These are phyloP conservation scores for Botrytis pseudocinerea DNA, from an alignment of 2,329 filamentous ascomycete genomes.

Conservation along the genomic window DNA sequence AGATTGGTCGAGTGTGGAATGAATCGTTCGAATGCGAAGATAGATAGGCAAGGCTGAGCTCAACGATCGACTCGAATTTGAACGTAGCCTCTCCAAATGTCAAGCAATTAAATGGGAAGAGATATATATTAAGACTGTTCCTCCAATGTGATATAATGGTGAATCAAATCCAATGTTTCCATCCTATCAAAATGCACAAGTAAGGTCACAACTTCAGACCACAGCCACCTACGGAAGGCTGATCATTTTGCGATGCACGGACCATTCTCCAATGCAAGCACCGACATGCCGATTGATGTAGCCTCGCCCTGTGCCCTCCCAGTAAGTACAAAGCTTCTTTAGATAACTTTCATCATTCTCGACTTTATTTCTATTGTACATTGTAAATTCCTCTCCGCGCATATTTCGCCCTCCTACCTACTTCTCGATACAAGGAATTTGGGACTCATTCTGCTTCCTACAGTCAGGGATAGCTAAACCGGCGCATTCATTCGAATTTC, in stretches of 20 bases:
- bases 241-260: conserved; percentile 7
- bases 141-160: background rate
- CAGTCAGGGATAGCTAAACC: background rate
- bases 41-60: conserved; percentile 13
- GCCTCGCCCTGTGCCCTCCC: conserved; percentile 13
- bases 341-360: conserved; percentile 23
- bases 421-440: background rate
- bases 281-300: conserved; percentile 21
- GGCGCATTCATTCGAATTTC: conserved; percentile 17
- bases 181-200: background rate
- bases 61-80: too few relatives aligned
- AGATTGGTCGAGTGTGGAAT: conserved; percentile 12
- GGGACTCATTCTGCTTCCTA: background rate
- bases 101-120: background rate
- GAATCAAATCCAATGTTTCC: background rate
- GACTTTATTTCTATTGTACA: conserved; percentile 9
- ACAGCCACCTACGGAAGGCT: conserved; percentile 1
- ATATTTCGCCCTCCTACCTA: background rate
- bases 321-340: conserved; percentile 21
- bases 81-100: background rate
- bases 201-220: background rate
- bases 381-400: conserved; percentile 3
- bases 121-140: background rate
- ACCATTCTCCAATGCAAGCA: conserved; percentile 3
- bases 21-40: background rate